A percentile compares a stretch with the other conserved stretches of the same genome.
Conservation (phyloP, 139 green algal genomes). For the Chlamydomonas sp. region DNA sequence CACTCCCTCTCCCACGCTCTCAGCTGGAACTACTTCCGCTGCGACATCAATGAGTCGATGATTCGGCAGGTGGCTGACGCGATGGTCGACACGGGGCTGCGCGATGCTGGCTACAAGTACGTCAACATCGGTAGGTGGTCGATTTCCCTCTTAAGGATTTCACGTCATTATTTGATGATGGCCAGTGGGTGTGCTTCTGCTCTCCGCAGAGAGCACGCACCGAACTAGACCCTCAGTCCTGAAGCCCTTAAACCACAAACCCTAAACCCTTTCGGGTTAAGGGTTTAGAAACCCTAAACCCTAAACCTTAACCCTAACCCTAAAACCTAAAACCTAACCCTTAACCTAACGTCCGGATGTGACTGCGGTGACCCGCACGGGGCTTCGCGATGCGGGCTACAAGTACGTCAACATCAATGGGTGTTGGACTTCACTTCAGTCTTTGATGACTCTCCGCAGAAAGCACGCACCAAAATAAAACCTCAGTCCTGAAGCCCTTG, state of each 20-base stretch:
- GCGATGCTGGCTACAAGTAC: slow-evolving; percentile 33
- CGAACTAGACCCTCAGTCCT: too few relatives aligned
- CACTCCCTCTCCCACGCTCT: not conserved
- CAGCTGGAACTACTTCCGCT: slow-evolving; percentile 36
- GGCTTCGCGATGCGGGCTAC: slow-evolving; percentile 34
- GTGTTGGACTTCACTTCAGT: not conserved
- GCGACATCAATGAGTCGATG: slow-evolving; percentile 39
- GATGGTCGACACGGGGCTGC: slow-evolving; percentile 29
- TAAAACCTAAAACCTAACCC: slow-evolving; percentile 3
- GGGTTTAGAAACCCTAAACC: too few relatives aligned
- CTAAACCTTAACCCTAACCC: not conserved
- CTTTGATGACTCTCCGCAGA: too few relatives aligned
- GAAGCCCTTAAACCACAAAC: not conserved
- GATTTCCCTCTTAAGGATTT: too few relatives aligned
- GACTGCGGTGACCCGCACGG: slow-evolving; percentile 22
- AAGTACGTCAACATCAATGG: slow-evolving; percentile 33
- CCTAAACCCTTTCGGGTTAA: not conserved
- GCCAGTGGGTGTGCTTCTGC: not conserved
- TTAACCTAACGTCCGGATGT: not conserved
- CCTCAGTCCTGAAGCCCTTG: too few relatives aligned
- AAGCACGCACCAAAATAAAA: too few relatives aligned
- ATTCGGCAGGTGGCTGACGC: slow-evolving; percentile 36
- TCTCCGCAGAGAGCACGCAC: too few relatives aligned
- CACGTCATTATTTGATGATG: not conserved
- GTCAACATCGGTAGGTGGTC: slow-evolving; percentile 29